These are phyloP conservation scores for Crithidia acanthocephali DNA, from an alignment of 208 protist genomes.

Conservation along the genomic window DNA sequence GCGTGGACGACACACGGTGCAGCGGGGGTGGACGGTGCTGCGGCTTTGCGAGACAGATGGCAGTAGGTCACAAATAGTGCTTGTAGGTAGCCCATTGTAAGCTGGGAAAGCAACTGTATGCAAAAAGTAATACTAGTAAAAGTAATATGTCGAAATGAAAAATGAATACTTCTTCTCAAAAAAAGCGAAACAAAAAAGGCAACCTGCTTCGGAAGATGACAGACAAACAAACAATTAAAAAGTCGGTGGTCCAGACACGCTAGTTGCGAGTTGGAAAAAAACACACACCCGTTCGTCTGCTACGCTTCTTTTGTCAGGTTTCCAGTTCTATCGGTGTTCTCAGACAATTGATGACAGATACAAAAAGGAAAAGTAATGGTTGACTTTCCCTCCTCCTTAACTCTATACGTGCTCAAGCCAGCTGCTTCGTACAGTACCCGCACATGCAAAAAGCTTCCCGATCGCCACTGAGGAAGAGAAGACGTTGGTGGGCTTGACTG, in stretches of 20 bases:
- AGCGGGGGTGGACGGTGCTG: background rate
- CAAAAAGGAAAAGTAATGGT: conserved; percentile 10
- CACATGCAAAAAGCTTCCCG: background rate
- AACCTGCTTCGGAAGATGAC: background rate
- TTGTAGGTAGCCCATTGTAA: conserved; percentile 26
- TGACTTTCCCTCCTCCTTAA: conserved; percentile 5
- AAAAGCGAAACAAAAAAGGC: background rate
- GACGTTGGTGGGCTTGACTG: no score
- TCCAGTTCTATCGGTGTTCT: background rate
- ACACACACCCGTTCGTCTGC: background rate
- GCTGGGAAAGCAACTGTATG: background rate
- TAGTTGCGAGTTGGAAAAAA: background rate
- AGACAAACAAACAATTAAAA: background rate
- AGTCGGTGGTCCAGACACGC: background rate
- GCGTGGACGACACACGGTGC: background rate
- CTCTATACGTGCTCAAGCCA: background rate
- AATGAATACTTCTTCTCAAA: background rate
- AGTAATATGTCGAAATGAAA: no score
- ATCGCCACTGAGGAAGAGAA: no score
- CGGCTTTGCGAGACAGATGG: background rate
- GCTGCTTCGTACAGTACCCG: background rate
- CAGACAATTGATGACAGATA: background rate
- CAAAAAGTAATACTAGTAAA: background rate
- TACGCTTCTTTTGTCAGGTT: background rate
- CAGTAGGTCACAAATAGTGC: conserved; percentile 13